Evolutionary conservation across 2,329 filamentous ascomycete species (phyloP), one percentile per base, ranked within the genome.

Genomic region (Coniochaeta pulveracea): DNA sequence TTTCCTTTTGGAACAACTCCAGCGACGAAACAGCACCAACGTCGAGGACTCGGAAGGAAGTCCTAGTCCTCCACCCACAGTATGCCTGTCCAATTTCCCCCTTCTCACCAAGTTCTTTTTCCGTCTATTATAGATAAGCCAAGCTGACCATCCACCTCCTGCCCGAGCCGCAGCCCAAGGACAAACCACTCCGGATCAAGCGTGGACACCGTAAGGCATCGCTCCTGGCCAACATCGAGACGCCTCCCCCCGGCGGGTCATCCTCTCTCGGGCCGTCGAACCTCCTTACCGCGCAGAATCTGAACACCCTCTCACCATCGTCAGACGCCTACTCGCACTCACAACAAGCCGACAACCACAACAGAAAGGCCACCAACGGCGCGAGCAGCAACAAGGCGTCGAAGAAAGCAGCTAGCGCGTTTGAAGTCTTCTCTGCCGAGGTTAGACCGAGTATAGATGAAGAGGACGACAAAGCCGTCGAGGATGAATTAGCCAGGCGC

Each of bases 11-110:
- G 77, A 84, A 49, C 76, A 85, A 51, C 66, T 91, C 26, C 69
- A 76, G 14, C 79, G 79, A 47, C 74, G 83, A 44, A 85, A 81
- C 12, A 81, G 79, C 55, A 68, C 75, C 44, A 80, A 80, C 44
- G 77, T 82, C 30, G 77, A 84, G 52, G 80, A 88, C 52, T 85
- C 80, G 8, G 82, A 88, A 46, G 78, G 80, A 47, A 85, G 79
- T 51, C 80, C 79, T 6, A 85, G 79, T 48, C 80, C 81, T n/a
- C 81, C 81, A 16, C 80, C 81, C 26, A 85, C 82, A 47, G 79
- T 83, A 72, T 43, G 73, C 60, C 35, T 31, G 31, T 26, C 21
- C 31, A 23, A 23, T 10, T 21, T 21, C 5, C 8, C n/a, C 28
- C 39, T 24, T 24, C 34, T 26, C 26, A n/a, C n/a, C n/a, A n/a